Evolutionary conservation across 306 rosid species (phyloP).

Genomic region (Pyrus betulifolia): DNA sequence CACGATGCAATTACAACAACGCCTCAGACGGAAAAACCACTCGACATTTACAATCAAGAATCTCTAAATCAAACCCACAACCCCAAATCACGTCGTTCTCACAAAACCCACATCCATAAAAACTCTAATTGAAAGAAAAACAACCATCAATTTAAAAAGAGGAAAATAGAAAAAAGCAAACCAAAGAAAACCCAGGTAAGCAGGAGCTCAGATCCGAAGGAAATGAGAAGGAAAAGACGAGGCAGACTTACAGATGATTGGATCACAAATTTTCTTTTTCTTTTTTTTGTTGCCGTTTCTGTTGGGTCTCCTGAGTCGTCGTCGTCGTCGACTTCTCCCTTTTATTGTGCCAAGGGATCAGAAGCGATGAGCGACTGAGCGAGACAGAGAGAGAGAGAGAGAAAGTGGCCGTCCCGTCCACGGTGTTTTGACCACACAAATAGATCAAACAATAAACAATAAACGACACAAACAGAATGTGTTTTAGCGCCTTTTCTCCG

Average conservation of each 20-base stretch:
- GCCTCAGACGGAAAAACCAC: neutral
- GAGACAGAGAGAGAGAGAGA: neutral
- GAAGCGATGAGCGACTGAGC: too few species aligned
- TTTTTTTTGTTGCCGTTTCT: neutral
- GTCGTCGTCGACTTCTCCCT: neutral
- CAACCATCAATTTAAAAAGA: neutral
- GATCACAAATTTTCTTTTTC: neutral
- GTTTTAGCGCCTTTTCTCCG: too few species aligned
- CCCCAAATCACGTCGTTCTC: neutral
- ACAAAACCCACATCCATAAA: neutral
- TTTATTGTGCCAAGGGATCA: neutral
- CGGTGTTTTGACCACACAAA: constrained; percentile 1
- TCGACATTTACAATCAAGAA: neutral
- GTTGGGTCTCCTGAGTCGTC: neutral
- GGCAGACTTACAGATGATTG: constrained; percentile 1
- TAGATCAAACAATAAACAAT: too few species aligned
- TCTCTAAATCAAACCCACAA: neutral
- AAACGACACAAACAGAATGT: too few species aligned
- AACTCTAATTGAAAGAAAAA: neutral
- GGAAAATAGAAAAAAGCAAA: neutral
- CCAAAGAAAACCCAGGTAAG: neutral
- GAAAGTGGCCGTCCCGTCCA: neutral
- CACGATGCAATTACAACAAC: neutral
- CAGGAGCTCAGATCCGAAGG: constrained; percentile 17
- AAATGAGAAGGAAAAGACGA: neutral